A percentile compares a stretch with the other conserved stretches of the same genome.
These are phyloP conservation scores for Mycena vulgaris DNA, from an alignment of 768 basidiomycete species.

Conservation along the genomic window DNA sequence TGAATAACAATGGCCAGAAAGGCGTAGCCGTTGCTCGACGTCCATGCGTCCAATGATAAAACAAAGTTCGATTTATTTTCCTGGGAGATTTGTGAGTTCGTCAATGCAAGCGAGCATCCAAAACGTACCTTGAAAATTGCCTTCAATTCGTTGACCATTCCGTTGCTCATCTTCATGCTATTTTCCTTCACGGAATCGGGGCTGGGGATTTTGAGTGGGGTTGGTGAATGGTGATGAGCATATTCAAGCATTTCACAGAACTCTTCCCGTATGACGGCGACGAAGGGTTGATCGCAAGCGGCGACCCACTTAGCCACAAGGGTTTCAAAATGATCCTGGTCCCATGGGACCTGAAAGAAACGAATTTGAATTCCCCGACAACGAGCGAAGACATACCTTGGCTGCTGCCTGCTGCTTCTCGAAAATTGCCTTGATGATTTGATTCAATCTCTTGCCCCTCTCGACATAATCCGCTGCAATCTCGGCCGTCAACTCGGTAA, in stretches of 20 bases:
- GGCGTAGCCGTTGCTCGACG: slow-evolving; percentile 48
- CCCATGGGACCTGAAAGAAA: slow-evolving; percentile 14
- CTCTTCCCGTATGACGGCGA: slow-evolving; percentile 3
- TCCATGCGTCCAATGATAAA: slow-evolving; percentile 49
- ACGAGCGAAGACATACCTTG: not conserved
- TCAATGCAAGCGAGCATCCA: too few species aligned
- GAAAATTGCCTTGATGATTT: slow-evolving; percentile 13
- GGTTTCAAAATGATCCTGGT: slow-evolving; percentile 22
- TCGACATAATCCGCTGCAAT: not conserved
- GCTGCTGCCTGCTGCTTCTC: slow-evolving; percentile 3
- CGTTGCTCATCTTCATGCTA: not conserved
- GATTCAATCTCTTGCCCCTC: not conserved
- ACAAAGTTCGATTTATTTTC: slow-evolving; percentile 19
- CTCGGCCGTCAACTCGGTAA: not conserved
- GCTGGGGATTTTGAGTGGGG: slow-evolving; percentile 8
- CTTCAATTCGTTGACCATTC: slow-evolving; percentile 3
- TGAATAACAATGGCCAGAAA: slow-evolving; percentile 50
- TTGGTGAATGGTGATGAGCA: slow-evolving; percentile 11
- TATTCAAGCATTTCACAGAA: slow-evolving; percentile 26
- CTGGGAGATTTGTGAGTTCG: too few species aligned
- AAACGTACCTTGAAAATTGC: slow-evolving; percentile 6
- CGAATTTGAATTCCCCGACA: not conserved
- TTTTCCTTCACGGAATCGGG: not conserved
- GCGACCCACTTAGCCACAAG: slow-evolving; percentile 23
- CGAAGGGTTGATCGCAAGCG: slow-evolving; percentile 21